phyloP scores from a whole-genome alignment of 225 moss, liverwort and hornwort genomes.

The Sphagnum contortum region DNA sequence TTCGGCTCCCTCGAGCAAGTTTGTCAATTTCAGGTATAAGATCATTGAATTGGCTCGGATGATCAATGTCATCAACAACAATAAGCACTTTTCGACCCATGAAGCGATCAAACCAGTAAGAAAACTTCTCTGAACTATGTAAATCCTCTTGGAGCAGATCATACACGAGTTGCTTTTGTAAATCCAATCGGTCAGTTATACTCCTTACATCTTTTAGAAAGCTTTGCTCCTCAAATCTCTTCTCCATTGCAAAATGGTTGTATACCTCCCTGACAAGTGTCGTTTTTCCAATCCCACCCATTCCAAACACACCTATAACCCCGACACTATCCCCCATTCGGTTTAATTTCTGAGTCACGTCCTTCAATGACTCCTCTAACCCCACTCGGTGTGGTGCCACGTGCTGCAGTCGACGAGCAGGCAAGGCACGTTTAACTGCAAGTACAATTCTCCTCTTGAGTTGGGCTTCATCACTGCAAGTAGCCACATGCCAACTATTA shows the following conservation, averaged over 20 bases:
- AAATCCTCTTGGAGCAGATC: slow-evolving; percentile 10
- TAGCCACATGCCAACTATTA: too few relatives aligned
- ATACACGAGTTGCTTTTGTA: slow-evolving; percentile 5
- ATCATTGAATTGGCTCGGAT: neutral
- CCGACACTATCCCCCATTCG: neutral
- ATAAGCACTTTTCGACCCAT: slow-evolving; percentile 3
- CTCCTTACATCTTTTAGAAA: slow-evolving; percentile 10
- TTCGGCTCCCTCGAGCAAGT: neutral
- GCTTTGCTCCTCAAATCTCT: neutral
- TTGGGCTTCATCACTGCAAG: too few relatives aligned
- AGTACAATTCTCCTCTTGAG: too few relatives aligned
- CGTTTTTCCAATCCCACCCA: neutral
- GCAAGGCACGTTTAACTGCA: too few relatives aligned
- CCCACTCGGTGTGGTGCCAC: too few relatives aligned
- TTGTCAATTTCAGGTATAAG: slow-evolving; percentile 4
- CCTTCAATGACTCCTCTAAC: too few relatives aligned
- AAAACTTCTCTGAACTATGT: slow-evolving; percentile 8
- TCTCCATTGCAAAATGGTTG: too few relatives aligned
- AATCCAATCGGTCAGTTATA: neutral
- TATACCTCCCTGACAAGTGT: too few relatives aligned
- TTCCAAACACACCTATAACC: too few relatives aligned
- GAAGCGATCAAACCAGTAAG: neutral
- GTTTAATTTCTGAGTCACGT: neutral
- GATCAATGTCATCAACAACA: slow-evolving; percentile 5
- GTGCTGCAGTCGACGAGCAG: too few relatives aligned